phyloP scores from a whole-genome alignment of 148 eudicot genomes.

The Amaranthus palmeri region DNA sequence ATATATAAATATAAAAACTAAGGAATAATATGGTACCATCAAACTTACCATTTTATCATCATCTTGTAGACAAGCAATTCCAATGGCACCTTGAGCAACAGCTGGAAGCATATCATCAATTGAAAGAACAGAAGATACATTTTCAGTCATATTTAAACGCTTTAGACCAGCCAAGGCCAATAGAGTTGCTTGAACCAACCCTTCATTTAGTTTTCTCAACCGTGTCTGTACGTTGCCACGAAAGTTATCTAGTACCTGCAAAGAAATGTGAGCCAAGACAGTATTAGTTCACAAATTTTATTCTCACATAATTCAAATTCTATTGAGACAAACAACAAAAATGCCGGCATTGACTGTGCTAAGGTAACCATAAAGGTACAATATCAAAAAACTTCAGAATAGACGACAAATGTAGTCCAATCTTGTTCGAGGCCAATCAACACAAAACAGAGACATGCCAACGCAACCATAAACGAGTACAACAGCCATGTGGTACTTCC shows the following conservation, averaged over 20 bases:
- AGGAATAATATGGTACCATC: background rate
- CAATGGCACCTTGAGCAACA: slow-evolving; percentile 96
- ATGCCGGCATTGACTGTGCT: background rate
- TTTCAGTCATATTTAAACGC: slow-evolving; percentile 79
- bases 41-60: slow-evolving; percentile 75
- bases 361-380: too few species aligned
- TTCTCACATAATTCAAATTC: too few species aligned
- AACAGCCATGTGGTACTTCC: too few species aligned
- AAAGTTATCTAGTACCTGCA: slow-evolving; percentile 87
- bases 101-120: slow-evolving; percentile 99
- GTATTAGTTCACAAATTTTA: background rate
- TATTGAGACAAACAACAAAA: background rate
- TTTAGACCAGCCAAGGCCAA: slow-evolving; percentile 90
- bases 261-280: slow-evolving; percentile 16
- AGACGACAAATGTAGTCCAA: background rate
- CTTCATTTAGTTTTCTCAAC: slow-evolving; percentile 70
- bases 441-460: background rate
- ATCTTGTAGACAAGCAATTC: slow-evolving; percentile 80
- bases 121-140: slow-evolving; percentile 65
- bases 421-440: background rate
- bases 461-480: too few species aligned
- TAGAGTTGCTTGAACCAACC: slow-evolving; percentile 78
- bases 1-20: background rate
- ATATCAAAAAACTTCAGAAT: background rate
- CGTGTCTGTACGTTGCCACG: slow-evolving; percentile 96